These are phyloP conservation scores for Cutaneotrichosporon sp. DNA, from an alignment of 1,284 basidiomycete genomes.

Conservation along the genomic window DNA sequence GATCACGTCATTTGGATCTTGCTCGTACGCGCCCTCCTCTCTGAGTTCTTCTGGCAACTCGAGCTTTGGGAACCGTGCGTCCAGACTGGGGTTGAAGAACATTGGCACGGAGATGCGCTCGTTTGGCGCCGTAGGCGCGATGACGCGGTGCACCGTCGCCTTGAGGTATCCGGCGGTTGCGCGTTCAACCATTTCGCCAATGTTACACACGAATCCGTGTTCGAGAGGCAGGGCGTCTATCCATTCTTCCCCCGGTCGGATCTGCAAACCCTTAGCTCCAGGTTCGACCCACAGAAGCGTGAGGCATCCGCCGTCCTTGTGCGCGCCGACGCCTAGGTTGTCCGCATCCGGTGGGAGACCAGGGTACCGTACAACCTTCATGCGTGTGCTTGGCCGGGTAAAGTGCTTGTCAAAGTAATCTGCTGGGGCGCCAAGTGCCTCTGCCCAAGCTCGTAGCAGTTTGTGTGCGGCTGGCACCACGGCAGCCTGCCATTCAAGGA, in stretches of 20 bases:
- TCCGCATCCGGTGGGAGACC: background rate
- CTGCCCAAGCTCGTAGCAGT: constrained; percentile 24
- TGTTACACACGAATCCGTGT: constrained; percentile 68
- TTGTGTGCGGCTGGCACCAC: constrained; percentile 20
- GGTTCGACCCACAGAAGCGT: constrained; percentile 25
- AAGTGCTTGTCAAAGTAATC: constrained; percentile 27
- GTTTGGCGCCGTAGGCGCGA: constrained; percentile 3
- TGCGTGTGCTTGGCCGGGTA: constrained; percentile 15
- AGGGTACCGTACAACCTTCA: constrained; percentile 28
- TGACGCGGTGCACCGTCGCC: constrained; percentile 25
- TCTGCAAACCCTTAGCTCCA: constrained; percentile 16
- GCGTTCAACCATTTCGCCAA: constrained; percentile 60
- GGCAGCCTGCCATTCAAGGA: constrained; percentile 21
- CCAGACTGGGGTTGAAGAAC: constrained; percentile 25
- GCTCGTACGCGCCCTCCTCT: background rate
- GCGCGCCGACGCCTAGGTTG: constrained; percentile 21
- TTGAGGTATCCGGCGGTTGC: constrained; percentile 25
- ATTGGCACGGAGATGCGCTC: constrained; percentile 23
- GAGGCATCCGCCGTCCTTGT: constrained; percentile 26
- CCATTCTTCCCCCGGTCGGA: constrained; percentile 54
- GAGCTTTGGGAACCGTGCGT: constrained; percentile 20
- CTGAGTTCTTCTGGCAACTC: constrained; percentile 13
- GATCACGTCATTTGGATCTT: constrained; percentile 16
- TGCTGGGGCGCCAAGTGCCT: constrained; percentile 17
- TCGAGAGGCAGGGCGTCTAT: constrained; percentile 65